Percentiles rank a stretch among this genome's conserved stretches.
Conservation (phyloP, 2,329 filamentous ascomycete species). For the Aphanocladium album region DNA sequence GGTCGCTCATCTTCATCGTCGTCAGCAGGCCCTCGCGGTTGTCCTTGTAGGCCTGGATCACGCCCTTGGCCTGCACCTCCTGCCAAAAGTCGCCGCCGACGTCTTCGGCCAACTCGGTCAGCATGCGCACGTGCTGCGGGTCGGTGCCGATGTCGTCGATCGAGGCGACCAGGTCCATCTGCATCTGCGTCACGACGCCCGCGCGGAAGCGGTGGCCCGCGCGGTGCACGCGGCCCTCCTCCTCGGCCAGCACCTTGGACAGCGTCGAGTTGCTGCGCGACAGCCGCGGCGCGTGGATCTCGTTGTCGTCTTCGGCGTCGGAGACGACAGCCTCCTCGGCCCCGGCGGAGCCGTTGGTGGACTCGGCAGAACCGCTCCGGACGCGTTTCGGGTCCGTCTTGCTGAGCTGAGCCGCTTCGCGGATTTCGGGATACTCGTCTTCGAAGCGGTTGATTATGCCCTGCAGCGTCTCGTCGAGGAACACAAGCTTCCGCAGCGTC, state of each 20-base stretch:
- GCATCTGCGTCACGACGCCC: conserved; percentile 47
- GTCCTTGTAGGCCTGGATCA: conserved; percentile 57
- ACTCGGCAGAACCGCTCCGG: conserved; percentile 4
- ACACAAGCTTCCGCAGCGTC: conserved; percentile 76
- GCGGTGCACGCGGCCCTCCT: conserved; percentile 53
- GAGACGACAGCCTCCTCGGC: conserved; percentile 37
- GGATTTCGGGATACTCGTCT: conserved; percentile 89
- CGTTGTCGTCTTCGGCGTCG: conserved; percentile 46
- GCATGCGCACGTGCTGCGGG: conserved; percentile 44
- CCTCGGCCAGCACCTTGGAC: conserved; percentile 49
- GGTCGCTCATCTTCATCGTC: conserved; percentile 54
- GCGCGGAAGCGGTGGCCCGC: conserved; percentile 53
- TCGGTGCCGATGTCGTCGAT: conserved; percentile 47
- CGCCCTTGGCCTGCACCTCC: conserved; percentile 53
- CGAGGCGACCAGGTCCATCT: conserved; percentile 44
- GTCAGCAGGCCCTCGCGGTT: conserved; percentile 46
- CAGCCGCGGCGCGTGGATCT: conserved; percentile 37
- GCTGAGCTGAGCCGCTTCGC: conserved; percentile 30
- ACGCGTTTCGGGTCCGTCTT: background rate
- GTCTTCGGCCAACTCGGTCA: conserved; percentile 60
- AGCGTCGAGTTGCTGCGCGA: conserved; percentile 50
- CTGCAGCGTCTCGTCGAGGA: conserved; percentile 82
- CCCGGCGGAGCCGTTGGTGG: conserved; percentile 14
- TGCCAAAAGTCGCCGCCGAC: conserved; percentile 55
- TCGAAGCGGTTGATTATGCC: conserved; percentile 95